Evolutionary conservation across 805 yeast genomes (phyloP), one percentile per base, ranked within the genome.

Genomic region (Barnettozyma sucrosica): DNA sequence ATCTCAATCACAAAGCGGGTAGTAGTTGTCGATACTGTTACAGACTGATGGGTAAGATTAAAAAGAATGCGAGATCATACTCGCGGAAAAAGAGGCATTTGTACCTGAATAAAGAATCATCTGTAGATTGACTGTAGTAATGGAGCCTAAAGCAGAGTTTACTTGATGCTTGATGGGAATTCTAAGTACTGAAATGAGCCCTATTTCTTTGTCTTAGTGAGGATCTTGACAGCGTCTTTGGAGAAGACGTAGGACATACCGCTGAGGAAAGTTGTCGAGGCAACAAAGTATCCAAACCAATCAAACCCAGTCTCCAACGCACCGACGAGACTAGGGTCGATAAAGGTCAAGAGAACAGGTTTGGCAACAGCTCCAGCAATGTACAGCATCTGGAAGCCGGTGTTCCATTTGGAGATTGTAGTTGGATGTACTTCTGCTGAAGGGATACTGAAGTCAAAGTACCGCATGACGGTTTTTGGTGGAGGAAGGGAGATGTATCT

Each of bases 391-490:
- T 93, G 99, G 51, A 93, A 75, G 1, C 83, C 88, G 0, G 99
- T 93, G 67, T 93, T 93, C 65, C 81, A 75, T 63, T 92, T 92
- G 11, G 96, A 89, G 21, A 95, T 79, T 34, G 74, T 69, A 5
- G 95, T 88, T 2, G 99, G 99, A 49, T 76, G 85, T 2, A 95
- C 96, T 49, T 86, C 88, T 1, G 89, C 96, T 21, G 89, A 83
- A 4, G 85, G 92, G 51, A 80, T 77, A 52, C 80, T 76, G 66
- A 92, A 76, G 64, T 93, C 95, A 75, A 89, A 82, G 63, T 74
- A 89, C 48, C 93, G 71, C 20, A 62, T 54, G 52, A 87, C 72
- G 0, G 96, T 86, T 56, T 77, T 81, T 16, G 96, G 96, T 1
- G 79, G 67, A 1, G 92, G 89, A 16, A 89, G 66, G 16, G 96